Percentiles rank a stretch among this genome's conserved stretches.
phyloP scores from a whole-genome alignment of 306 rosid genomes.

The Alnus rubra region DNA sequence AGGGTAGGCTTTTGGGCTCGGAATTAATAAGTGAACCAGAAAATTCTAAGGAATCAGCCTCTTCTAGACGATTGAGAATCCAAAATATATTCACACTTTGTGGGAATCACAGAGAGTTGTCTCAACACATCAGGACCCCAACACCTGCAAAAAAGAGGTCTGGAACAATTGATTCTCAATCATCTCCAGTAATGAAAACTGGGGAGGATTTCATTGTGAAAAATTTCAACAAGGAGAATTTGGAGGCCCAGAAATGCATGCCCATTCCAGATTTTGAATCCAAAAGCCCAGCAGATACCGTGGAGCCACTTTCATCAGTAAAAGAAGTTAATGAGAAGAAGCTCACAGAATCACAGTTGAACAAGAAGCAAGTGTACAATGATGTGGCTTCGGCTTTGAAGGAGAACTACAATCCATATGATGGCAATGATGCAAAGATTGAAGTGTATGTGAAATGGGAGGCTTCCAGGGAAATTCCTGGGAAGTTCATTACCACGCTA shows the following conservation, averaged over 20 bases:
- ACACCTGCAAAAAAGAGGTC: slow-evolving; percentile 40
- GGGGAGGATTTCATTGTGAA: slow-evolving; percentile 35
- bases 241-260: slow-evolving; percentile 18
- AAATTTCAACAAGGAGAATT: slow-evolving; percentile 47
- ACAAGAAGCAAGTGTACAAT: background rate
- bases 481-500: slow-evolving; percentile 19
- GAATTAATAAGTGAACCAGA: slow-evolving; percentile 25
- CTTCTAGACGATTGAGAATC: slow-evolving; percentile 58
- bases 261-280: background rate
- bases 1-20: slow-evolving; percentile 31
- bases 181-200: slow-evolving; percentile 35
- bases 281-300: background rate
- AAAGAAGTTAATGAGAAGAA: background rate
- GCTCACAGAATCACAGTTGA: background rate
- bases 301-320: background rate
- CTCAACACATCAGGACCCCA: slow-evolving; percentile 55
- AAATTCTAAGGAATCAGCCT: slow-evolving; percentile 37
- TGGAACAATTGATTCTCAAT: slow-evolving; percentile 27
- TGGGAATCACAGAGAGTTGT: slow-evolving; percentile 88
- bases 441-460: slow-evolving; percentile 35
- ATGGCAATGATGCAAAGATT: slow-evolving; percentile 3
- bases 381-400: slow-evolving; percentile 12
- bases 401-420: slow-evolving; percentile 30
- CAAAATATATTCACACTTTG: slow-evolving; percentile 91
- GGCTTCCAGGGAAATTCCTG: slow-evolving; percentile 28